phyloP scores from a whole-genome alignment of 192 early-diverging fungal genomes.

The Bifiguratus adelaidae region DNA sequence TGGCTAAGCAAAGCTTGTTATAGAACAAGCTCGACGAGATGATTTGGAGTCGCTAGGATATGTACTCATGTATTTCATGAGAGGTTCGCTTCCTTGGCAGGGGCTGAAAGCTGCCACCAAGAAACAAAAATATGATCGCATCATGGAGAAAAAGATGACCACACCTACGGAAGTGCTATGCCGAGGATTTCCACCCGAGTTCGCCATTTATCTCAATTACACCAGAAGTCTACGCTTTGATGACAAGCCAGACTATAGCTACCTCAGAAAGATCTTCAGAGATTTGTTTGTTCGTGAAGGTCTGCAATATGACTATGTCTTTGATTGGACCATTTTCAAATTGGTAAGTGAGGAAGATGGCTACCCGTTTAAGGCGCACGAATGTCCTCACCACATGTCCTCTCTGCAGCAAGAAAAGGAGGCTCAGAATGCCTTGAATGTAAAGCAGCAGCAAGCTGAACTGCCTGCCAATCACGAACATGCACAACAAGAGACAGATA shows the following conservation, averaged over 20 bases:
- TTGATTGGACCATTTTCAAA: slow-evolving; percentile 82
- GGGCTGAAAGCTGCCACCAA: slow-evolving; percentile 83
- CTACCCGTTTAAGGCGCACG: too few species aligned
- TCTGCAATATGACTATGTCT: slow-evolving; percentile 80
- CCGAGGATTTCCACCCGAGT: slow-evolving; percentile 75
- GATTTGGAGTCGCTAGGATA: slow-evolving; percentile 86
- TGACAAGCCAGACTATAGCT: slow-evolving; percentile 86
- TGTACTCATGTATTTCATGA: slow-evolving; percentile 86
- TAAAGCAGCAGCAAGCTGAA: too few species aligned
- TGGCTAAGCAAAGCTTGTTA: background rate
- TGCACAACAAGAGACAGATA: too few species aligned
- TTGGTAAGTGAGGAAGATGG: slow-evolving; percentile 43
- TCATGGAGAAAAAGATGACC: slow-evolving; percentile 89
- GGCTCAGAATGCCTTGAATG: too few species aligned
- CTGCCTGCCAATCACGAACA: too few species aligned
- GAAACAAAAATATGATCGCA: slow-evolving; percentile 91
- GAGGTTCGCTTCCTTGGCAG: slow-evolving; percentile 88
- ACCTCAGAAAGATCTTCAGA: slow-evolving; percentile 77
- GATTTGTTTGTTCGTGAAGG: slow-evolving; percentile 77
- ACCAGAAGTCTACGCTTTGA: slow-evolving; percentile 77
- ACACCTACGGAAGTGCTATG: slow-evolving; percentile 76
- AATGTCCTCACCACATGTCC: too few species aligned
- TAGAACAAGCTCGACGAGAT: slow-evolving; percentile 85
- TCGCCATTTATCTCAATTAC: slow-evolving; percentile 83
- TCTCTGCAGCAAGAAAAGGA: too few species aligned